These are phyloP conservation scores for Neurospora sp. DNA, from an alignment of 495 filamentous ascomycete species.

Conservation along the genomic window DNA sequence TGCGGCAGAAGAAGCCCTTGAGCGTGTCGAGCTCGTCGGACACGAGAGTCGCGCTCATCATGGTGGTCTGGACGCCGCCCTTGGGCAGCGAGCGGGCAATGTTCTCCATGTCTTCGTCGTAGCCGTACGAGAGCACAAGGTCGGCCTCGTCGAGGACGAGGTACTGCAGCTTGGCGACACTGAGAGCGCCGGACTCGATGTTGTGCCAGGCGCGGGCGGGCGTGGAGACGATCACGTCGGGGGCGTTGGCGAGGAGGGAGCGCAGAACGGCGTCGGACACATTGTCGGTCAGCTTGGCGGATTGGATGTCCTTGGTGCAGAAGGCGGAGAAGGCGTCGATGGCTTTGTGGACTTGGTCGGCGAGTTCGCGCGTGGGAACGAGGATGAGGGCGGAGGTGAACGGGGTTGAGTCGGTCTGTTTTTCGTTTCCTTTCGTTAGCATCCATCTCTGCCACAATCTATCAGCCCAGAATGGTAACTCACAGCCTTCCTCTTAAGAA, in stretches of 20 bases:
- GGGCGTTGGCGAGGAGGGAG: conserved; percentile 74
- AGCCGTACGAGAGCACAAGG: conserved; percentile 87
- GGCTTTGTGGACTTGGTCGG: conserved; percentile 73
- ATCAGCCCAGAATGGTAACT: conserved; percentile 7
- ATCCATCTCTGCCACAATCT: no score
- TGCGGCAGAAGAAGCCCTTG: conserved; percentile 77
- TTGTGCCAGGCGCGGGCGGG: conserved; percentile 66
- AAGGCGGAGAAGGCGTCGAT: conserved; percentile 63
- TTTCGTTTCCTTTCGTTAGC: no score
- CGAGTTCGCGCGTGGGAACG: conserved; percentile 88
- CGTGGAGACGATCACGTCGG: conserved; percentile 84
- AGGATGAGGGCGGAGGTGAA: conserved; percentile 65
- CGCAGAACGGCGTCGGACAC: conserved; percentile 79
- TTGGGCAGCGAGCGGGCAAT: conserved; percentile 67
- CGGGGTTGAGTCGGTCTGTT: conserved; percentile 24
- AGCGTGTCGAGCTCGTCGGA: conserved; percentile 76
- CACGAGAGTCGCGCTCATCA: conserved; percentile 89
- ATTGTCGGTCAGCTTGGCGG: conserved; percentile 79
- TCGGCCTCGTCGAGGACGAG: conserved; percentile 95
- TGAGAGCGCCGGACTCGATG: conserved; percentile 57
- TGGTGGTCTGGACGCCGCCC: conserved; percentile 71
- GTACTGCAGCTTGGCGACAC: conserved; percentile 58
- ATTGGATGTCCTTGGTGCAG: conserved; percentile 73
- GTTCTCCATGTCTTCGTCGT: conserved; percentile 77
- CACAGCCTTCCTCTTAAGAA: conserved; percentile 68